Conservation (phyloP, 129 eudicot genomes). For the Flaveria brownii region DNA sequence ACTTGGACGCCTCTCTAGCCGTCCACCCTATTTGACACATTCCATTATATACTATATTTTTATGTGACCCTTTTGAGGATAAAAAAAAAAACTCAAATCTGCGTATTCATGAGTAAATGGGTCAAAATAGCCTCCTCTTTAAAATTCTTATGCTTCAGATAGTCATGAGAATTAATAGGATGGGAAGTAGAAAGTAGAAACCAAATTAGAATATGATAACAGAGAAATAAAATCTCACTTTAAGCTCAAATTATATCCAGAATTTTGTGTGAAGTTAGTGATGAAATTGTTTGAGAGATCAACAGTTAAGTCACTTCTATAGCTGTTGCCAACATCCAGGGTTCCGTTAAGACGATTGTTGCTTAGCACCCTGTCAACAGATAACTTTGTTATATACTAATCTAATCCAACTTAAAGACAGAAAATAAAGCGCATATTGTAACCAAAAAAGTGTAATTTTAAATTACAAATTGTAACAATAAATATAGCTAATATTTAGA, state of each 20-base stretch:
- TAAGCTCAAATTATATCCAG: slow-evolving; percentile 47
- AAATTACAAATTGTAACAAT: no score
- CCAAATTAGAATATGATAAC: neutral
- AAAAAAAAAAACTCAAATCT: neutral
- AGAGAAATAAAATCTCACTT: slow-evolving; percentile 41
- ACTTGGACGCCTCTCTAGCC: neutral
- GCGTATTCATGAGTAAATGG: neutral
- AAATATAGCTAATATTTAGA: no score
- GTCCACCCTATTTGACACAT: neutral
- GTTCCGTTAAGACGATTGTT: slow-evolving; percentile 66
- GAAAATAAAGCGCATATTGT: no score
- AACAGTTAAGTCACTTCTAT: slow-evolving; percentile 49
- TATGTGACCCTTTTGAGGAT: neutral
- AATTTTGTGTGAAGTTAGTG: slow-evolving; percentile 41
- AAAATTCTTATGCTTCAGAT: neutral
- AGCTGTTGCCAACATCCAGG: slow-evolving; percentile 60
- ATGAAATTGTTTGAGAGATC: slow-evolving; percentile 65
- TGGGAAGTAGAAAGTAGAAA: neutral
- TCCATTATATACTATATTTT: neutral
- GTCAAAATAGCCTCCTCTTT: neutral
- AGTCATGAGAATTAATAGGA: neutral
- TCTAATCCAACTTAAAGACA: neutral
- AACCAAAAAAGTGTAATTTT: neutral
- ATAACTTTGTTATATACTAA: neutral
- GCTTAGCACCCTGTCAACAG: slow-evolving; percentile 56